Evolutionary conservation across 805 yeast genomes (phyloP).

Genomic region (Candida golubevii): DNA sequence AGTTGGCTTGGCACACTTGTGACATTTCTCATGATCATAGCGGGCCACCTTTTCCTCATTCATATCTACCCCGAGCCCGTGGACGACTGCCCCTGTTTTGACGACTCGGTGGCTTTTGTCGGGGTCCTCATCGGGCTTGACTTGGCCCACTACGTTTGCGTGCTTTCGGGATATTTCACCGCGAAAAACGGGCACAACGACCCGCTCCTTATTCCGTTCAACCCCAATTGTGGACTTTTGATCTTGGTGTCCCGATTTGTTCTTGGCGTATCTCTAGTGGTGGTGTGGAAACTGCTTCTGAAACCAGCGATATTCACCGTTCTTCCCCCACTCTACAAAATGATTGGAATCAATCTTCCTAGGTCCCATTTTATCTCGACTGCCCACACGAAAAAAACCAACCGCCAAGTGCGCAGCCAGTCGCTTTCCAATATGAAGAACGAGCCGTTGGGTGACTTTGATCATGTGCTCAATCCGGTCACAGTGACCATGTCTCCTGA

Average conservation of each 20-base stretch:
- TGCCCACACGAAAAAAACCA: constrained; percentile 31
- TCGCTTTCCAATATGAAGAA: constrained; percentile 35
- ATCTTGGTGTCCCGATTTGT: constrained; percentile 43
- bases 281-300: constrained; percentile 68
- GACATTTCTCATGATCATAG: constrained; percentile 34
- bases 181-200: constrained; percentile 16
- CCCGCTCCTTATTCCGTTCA: constrained; percentile 35
- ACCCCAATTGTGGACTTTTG: constrained; percentile 2
- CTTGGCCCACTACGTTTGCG: constrained; percentile 51
- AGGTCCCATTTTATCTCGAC: constrained; percentile 36
- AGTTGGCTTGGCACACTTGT: constrained; percentile 20
- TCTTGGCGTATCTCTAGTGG: constrained; percentile 60
- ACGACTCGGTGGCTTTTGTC: constrained; percentile 88
- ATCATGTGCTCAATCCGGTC: constrained; percentile 24
- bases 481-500: constrained; percentile 33
- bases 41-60: constrained; percentile 47
- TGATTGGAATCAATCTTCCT: constrained; percentile 36
- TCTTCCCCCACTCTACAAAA: constrained; percentile 56
- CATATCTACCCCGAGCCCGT: constrained; percentile 77
- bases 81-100: constrained; percentile 95
- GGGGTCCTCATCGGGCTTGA: constrained; percentile 84
- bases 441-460: constrained; percentile 23
- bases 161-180: constrained; percentile 27
- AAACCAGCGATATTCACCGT: constrained; percentile 60
- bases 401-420: constrained; percentile 34